Percentiles rank a stretch among this genome's conserved stretches.
Evolutionary conservation across 768 basidiomycete species (phyloP).

Genomic region (Sporobolomyces pararoseus): DNA sequence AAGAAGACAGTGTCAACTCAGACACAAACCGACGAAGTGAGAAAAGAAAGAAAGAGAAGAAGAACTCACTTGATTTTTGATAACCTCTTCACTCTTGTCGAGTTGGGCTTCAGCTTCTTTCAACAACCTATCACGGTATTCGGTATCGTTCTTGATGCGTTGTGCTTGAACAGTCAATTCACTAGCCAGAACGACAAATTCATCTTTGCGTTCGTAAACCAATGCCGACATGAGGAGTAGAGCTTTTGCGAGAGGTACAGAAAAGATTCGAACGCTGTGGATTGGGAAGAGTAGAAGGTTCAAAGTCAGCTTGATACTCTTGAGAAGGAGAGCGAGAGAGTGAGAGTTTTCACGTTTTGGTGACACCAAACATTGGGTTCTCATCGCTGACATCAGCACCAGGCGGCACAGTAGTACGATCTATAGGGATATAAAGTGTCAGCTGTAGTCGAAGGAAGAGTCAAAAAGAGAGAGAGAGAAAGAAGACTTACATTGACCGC

Average conservation of each 20-base stretch:
- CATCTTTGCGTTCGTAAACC: constrained; percentile 29
- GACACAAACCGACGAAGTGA: no score
- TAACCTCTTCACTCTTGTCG: constrained; percentile 11
- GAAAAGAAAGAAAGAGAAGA: no score
- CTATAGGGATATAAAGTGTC: background rate
- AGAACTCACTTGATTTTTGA: constrained; percentile 13
- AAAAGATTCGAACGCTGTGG: constrained; percentile 24
- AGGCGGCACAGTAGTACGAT: constrained; percentile 3
- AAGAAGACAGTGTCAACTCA: background rate
- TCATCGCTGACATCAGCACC: background rate
- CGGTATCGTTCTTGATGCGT: background rate
- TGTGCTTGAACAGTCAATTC: background rate
- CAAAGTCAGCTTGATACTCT: no score
- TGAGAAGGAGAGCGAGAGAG: background rate
- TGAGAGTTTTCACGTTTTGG: constrained; percentile 15
- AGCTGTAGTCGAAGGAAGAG: background rate
- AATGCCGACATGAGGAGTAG: constrained; percentile 31
- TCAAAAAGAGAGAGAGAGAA: background rate
- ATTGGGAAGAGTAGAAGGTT: no score
- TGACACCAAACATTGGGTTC: constrained; percentile 14
- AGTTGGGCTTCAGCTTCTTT: background rate
- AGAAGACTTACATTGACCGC: constrained; percentile 4
- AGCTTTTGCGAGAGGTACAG: constrained; percentile 26
- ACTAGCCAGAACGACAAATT: background rate
- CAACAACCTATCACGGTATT: background rate